phyloP scores from a whole-genome alignment of 2,329 filamentous ascomycete genomes.

The Fulvia fulva region DNA sequence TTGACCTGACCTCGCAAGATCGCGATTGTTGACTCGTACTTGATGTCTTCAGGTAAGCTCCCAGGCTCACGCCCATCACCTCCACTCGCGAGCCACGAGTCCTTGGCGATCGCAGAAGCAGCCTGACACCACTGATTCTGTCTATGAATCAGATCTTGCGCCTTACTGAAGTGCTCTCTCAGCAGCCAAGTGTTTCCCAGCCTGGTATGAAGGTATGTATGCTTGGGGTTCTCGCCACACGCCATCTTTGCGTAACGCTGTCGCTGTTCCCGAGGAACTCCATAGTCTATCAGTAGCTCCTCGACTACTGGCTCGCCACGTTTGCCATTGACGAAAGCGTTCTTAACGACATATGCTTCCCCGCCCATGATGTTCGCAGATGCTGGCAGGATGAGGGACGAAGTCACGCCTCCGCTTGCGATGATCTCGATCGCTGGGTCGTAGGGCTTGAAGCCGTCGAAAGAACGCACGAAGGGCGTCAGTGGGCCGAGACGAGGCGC shows the following conservation, averaged over 20 bases:
- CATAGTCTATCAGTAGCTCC: conserved; percentile 1
- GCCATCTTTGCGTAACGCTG: conserved; percentile 1
- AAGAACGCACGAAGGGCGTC: conserved; percentile 1
- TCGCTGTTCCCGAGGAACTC: background rate
- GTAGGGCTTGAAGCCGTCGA: conserved; percentile 5
- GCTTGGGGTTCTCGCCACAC: conserved; percentile 1
- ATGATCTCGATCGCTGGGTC: conserved; percentile 1
- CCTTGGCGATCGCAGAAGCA: background rate
- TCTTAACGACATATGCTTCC: conserved; percentile 3
- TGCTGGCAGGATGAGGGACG: background rate
- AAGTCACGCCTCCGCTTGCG: background rate
- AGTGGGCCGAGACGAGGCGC: background rate
- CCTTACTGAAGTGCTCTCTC: background rate
- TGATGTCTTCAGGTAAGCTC: background rate
- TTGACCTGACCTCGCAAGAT: conserved; percentile 1
- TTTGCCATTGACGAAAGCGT: conserved; percentile 1
- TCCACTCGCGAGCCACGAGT: background rate
- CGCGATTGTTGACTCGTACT: background rate
- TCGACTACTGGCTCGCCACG: background rate
- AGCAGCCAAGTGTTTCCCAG: conserved; percentile 2
- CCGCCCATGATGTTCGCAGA: conserved; percentile 5
- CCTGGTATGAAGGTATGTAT: background rate
- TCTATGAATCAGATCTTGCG: background rate
- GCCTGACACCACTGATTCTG: conserved; percentile 1
- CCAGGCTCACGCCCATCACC: no score